Base-by-base conservation (phyloP, 768 basidiomycete genomes). In the Ramaria sp. region DNA sequence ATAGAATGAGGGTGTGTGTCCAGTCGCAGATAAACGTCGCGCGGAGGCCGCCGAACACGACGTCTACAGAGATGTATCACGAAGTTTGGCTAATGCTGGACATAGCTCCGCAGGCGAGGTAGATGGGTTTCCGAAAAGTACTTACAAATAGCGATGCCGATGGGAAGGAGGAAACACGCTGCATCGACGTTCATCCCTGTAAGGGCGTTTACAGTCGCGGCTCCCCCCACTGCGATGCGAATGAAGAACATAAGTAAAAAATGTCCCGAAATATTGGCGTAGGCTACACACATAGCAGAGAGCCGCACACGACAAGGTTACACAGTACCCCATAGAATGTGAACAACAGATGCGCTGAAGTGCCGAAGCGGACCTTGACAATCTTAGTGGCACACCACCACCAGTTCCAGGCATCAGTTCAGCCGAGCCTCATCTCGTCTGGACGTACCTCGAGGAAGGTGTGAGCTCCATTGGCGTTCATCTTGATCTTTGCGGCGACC, bases 391-490 rank as follows among this genome's bases (percentile, higher is more conserved):
- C 5, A 18, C 13, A 16, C n/a, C 13, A 5, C 7, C 36, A 51
- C 15, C 30, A 32, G 36, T 25, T 24, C 20, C 9, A 1, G 22
- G n/a, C n/a, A n/a, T n/a, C n/a, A n/a, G n/a, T n/a, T n/a, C n/a
- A n/a, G n/a, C n/a, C n/a, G 34, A 18, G 22, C 6, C 3, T 18
- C 43, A 47, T 34, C n/a, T n/a, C 3, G 32, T 2, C 3, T 32
- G 5, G 39, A 44, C 61, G 3, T 56, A 70, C 73, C 61, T 82
- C 78, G 22, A 79, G 65, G 59, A 78, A 81, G 0, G 78, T 82
- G 58, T 76, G 76, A 0, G 78, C 78, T 13, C 74, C 73, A 32
- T 78, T 78, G 0, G 78, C 79, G 48, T 80, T 80, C 69, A 72
- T 73, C 62, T 81, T 82, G 10, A 81, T 73, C 60, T 78, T 76